phyloP scores from a whole-genome alignment of 2,329 filamentous ascomycete species.

The Sclerotinia nivalis region DNA sequence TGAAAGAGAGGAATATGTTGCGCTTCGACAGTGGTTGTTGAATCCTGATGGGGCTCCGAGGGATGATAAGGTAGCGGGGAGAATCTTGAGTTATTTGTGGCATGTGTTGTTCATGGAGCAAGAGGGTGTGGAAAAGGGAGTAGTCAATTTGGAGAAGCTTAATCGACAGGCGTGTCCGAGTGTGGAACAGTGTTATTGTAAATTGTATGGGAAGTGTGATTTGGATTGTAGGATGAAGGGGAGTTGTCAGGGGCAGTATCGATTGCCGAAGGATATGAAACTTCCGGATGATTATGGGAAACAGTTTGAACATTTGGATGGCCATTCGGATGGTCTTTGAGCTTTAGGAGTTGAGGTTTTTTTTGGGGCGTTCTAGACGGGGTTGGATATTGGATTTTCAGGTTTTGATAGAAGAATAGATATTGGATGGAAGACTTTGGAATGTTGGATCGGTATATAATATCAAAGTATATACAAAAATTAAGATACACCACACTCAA shows the following conservation, averaged over 20 bases:
- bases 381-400: not conserved
- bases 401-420: not conserved
- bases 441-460: not conserved
- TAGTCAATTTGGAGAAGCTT: conserved; percentile 29
- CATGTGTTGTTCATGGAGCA: conserved; percentile 49
- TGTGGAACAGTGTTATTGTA: conserved; percentile 35
- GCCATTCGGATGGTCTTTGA: conserved; percentile 3
- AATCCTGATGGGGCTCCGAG: conserved; percentile 45
- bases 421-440: not conserved
- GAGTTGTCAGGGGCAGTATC: conserved; percentile 33
- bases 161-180: conserved; percentile 33
- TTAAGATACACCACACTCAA: not conserved
- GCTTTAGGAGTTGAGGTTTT: not conserved
- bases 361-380: not conserved
- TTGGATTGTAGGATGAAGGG: conserved; percentile 30
- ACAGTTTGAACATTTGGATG: conserved; percentile 4
- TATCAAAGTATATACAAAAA: not conserved
- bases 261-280: conserved; percentile 29
- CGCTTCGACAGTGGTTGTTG: conserved; percentile 55
- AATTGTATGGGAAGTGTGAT: conserved; percentile 33
- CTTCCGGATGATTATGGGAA: conserved; percentile 28
- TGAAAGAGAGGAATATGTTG: conserved; percentile 52
- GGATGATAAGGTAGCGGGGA: conserved; percentile 47
- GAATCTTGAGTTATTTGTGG: conserved; percentile 53
- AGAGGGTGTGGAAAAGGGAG: not conserved